A percentile compares a stretch with the other conserved stretches of the same genome.
phyloP scores from a whole-genome alignment of 2,329 filamentous ascomycete genomes.

The Fusarium sp. region DNA sequence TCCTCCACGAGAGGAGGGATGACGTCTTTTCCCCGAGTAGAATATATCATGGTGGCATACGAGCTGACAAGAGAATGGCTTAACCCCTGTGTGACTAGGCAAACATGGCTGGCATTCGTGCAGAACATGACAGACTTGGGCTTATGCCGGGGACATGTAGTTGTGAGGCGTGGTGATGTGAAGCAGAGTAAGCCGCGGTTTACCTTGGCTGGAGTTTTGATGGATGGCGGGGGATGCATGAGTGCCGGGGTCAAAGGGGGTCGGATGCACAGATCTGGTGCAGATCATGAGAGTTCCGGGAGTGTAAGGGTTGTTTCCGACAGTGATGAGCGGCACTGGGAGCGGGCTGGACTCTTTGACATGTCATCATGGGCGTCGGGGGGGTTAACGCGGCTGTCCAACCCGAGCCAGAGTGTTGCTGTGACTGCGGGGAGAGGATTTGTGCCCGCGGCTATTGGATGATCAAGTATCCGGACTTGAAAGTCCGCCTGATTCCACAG shows the following conservation, averaged over 20 bases:
- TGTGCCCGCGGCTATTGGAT: constrained; percentile 33
- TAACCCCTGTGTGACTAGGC: constrained; percentile 16
- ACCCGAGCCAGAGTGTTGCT: constrained; percentile 19
- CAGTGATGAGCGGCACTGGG: constrained; percentile 13
- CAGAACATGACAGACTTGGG: constrained; percentile 9
- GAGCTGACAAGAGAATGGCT: constrained; percentile 29
- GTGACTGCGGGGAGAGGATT: constrained; percentile 33
- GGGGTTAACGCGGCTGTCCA: constrained; percentile 37
- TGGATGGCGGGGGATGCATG: constrained; percentile 25
- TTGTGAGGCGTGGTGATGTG: constrained; percentile 26
- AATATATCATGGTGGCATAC: constrained; percentile 41
- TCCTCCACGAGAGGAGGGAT: constrained; percentile 41
- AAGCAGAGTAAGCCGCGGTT: constrained; percentile 14
- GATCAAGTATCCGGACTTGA: constrained; percentile 36
- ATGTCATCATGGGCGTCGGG: constrained; percentile 25
- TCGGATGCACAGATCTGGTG: constrained; percentile 28
- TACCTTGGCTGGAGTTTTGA: constrained; percentile 14
- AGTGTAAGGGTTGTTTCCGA: constrained; percentile 15
- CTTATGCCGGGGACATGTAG: constrained; percentile 17
- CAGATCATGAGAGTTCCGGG: constrained; percentile 30
- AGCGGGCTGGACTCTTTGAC: constrained; percentile 6
- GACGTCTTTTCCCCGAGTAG: constrained; percentile 43
- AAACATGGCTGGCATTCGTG: constrained; percentile 13
- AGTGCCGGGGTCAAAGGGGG: constrained; percentile 13
- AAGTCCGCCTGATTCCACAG: constrained; percentile 39